A percentile compares a stretch with the other conserved stretches of the same genome.
phyloP scores from a whole-genome alignment of 75 land plant genomes.

The Larix kaempferi region DNA sequence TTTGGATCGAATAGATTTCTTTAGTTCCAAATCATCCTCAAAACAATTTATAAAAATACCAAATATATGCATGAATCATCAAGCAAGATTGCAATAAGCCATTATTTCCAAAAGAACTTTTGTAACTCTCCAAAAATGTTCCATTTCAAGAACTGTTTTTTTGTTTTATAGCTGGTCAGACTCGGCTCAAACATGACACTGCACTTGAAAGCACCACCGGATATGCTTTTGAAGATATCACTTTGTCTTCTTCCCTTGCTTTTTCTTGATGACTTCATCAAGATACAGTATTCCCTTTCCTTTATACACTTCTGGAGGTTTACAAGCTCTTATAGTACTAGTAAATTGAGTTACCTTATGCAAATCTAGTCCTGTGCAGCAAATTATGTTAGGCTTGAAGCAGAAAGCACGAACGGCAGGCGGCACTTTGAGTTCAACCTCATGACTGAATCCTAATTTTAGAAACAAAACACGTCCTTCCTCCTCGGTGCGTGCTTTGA shows the following conservation, averaged over 20 bases:
- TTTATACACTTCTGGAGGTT: constrained; percentile 77
- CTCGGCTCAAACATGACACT: neutral
- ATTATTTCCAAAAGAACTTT: no score
- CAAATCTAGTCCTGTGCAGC: constrained; percentile 70
- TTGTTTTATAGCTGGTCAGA: neutral
- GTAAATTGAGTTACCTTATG: constrained; percentile 64
- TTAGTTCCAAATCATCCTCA: no score
- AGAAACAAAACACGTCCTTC: constrained; percentile 58
- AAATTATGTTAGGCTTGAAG: constrained; percentile 62
- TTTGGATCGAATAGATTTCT: no score
- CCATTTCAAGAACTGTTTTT: no score
- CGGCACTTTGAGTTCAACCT: constrained; percentile 62
- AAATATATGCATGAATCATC: no score
- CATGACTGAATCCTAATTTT: constrained; percentile 66
- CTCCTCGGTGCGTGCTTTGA: constrained; percentile 61
- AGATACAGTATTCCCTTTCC: constrained; percentile 74
- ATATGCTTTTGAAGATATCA: constrained; percentile 11
- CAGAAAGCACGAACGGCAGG: constrained; percentile 68
- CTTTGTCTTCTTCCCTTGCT: constrained; percentile 65
- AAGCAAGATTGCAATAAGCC: no score
- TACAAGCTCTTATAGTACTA: constrained; percentile 54
- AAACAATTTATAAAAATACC: no score
- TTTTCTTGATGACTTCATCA: constrained; percentile 66
- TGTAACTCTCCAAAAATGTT: no score
- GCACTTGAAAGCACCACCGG: neutral